Conservation (phyloP, 2,329 filamentous ascomycete species). For the Trichoderma citrinoviride region DNA sequence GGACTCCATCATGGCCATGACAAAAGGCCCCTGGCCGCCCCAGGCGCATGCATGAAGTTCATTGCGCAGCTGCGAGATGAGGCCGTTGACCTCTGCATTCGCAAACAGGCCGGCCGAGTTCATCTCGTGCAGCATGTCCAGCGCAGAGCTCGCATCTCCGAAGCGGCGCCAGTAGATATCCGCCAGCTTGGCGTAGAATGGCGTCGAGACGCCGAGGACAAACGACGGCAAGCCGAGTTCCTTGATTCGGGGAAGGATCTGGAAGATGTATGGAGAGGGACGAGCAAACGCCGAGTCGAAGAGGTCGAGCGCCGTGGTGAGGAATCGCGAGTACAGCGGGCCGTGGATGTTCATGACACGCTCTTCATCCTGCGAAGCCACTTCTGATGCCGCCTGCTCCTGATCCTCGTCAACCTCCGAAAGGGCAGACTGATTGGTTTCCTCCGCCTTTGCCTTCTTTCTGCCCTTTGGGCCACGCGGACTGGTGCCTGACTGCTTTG, state of each 20-base stretch:
- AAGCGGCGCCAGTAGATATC: constrained; percentile 59
- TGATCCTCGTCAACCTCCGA: constrained; percentile 21
- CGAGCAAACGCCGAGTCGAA: constrained; percentile 57
- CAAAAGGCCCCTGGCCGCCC: constrained; percentile 40
- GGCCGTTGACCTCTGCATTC: constrained; percentile 38
- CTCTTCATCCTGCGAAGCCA: constrained; percentile 26
- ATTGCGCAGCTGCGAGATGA: constrained; percentile 34
- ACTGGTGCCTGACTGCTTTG: not conserved
- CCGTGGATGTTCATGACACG: constrained; percentile 57
- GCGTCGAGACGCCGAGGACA: constrained; percentile 67
- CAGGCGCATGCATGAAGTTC: constrained; percentile 37
- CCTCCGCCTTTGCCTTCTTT: not conserved
- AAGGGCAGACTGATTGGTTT: not conserved
- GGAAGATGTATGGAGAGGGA: constrained; percentile 58
- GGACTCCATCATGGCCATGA: constrained; percentile 40
- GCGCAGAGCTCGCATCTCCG: constrained; percentile 54
- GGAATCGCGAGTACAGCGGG: constrained; percentile 61
- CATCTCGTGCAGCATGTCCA: constrained; percentile 64
- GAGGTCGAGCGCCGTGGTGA: constrained; percentile 55
- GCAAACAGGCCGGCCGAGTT: constrained; percentile 58
- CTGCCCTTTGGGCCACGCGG: constrained; percentile 20
- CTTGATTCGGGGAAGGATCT: constrained; percentile 65
- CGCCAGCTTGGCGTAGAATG: constrained; percentile 67
- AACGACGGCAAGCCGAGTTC: constrained; percentile 66
- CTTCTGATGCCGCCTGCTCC: constrained; percentile 9